Base-by-base conservation (phyloP, 2,329 filamentous ascomycete species). In the Emericellopsis atlantica region DNA sequence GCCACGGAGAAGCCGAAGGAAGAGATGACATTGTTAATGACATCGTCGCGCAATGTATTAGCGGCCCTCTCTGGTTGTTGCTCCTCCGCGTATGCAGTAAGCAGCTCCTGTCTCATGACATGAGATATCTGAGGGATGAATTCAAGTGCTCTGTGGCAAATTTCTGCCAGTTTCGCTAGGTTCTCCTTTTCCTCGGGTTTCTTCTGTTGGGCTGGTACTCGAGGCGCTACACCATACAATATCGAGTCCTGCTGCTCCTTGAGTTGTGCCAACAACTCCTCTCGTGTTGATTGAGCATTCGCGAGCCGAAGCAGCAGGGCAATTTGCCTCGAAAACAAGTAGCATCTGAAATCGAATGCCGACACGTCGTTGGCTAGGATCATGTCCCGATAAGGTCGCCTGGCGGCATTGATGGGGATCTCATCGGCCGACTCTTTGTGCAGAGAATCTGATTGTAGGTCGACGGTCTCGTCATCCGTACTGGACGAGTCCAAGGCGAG, bases 321-420 rank as follows among this genome's bases (percentile, higher is more conserved):
- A 46, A 95, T 77, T 52, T 98, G 90, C 21, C 92, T 76, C 4
- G 87, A 80, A 58, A 96, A 98, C 11, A 98, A 79, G 57, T 98
- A 98, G 50, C 84, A 86, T 39, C 86, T 74, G 57, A 98, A 96
- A 58, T 98, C 92, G 54, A 96, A 95, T 3, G 95, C 71, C 0
- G 92, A 98, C 31, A 98, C 93, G 48, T 95, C 85, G 63, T 93
- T 98, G 12, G 85, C 82, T 32, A 98, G 68, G 38, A 98, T 98
- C 51, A 94, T 77, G 43, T 93, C 87, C 40, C 90, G 78, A 55
- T 96, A 98, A 2, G 84, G 74, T 57, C 95, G 95, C 46, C 77
- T 78, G 1, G 72, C 69, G 9, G 76, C 66, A 46, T 71, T 75
- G 47, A 82, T 72, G 22, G 76, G 70, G 37, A 81, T 78, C 37